Percentiles rank a stretch among this genome's conserved stretches.
Evolutionary conservation across 2,329 filamentous ascomycete genomes (phyloP).

Genomic region (Penicillium concentricum): DNA sequence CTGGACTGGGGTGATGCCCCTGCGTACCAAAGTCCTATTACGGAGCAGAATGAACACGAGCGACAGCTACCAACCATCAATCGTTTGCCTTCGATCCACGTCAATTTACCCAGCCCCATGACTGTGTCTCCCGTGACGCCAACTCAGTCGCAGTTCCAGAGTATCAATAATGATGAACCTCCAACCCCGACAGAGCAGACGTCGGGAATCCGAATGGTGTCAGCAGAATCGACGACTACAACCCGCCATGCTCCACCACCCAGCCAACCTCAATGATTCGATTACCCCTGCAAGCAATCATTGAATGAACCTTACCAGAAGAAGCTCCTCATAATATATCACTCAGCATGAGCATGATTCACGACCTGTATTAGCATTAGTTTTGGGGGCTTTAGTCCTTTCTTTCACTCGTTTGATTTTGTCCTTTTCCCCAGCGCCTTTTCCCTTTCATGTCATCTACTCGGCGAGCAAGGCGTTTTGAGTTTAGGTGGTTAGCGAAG

Average conservation of each 20-base stretch:
- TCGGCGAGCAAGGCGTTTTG: slow-evolving; percentile 29
- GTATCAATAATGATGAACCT: slow-evolving; percentile 3
- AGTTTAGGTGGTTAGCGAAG: neutral
- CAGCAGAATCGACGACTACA: neutral
- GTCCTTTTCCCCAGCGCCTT: slow-evolving; percentile 7
- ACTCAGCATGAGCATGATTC: slow-evolving; percentile 19
- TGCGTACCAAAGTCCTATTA: slow-evolving; percentile 35
- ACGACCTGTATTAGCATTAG: slow-evolving; percentile 23
- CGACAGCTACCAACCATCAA: slow-evolving; percentile 20
- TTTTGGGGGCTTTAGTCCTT: slow-evolving; percentile 6
- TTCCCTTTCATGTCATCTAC: slow-evolving; percentile 6
- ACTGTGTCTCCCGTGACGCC: slow-evolving; percentile 27
- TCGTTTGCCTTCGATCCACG: slow-evolving; percentile 33
- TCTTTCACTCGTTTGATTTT: slow-evolving; percentile 3
- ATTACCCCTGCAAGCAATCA: neutral
- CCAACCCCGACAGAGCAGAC: slow-evolving; percentile 2
- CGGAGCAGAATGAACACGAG: slow-evolving; percentile 16
- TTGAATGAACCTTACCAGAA: neutral
- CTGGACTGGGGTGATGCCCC: slow-evolving; percentile 46
- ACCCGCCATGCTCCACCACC: neutral
- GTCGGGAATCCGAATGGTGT: neutral
- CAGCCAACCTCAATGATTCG: slow-evolving; percentile 7
- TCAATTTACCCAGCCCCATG: slow-evolving; percentile 31
- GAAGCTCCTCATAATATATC: neutral
- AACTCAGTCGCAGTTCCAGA: slow-evolving; percentile 12